Evolutionary conservation across 768 basidiomycete genomes (phyloP).

Genomic region (Xerocomellus intermedius): DNA sequence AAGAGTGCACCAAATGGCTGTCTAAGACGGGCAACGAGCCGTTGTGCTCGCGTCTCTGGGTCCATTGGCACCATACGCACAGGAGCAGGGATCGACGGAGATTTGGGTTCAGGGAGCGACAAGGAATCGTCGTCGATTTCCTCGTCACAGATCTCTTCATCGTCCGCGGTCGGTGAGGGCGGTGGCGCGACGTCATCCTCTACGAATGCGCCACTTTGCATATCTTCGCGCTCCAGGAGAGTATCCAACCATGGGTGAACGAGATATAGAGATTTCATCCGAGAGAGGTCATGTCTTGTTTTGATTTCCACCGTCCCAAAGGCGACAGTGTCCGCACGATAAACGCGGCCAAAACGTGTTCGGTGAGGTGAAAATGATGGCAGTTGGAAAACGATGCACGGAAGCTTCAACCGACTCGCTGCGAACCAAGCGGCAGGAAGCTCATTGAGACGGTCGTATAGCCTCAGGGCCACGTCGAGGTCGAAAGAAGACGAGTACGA

Average conservation of each 20-base stretch:
- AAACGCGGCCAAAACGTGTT: background rate
- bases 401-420: constrained; percentile 4
- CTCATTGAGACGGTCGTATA: background rate
- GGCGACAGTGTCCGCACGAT: background rate
- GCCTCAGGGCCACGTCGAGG: background rate
- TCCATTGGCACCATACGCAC: background rate
- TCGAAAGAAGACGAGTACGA: background rate
- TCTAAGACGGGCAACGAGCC: background rate
- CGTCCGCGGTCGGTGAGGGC: background rate
- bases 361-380: background rate
- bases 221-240: background rate
- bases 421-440: background rate
- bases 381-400: constrained; percentile 1
- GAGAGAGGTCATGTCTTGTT: background rate
- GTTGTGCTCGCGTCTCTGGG: background rate
- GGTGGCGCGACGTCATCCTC: background rate
- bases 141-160: background rate
- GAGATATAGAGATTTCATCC: background rate
- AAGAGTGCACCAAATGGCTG: background rate
- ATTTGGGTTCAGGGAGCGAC: background rate
- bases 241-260: constrained; percentile 3
- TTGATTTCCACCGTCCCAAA: constrained; percentile 1
- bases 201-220: background rate
- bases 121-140: background rate
- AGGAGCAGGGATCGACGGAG: no score